Evolutionary conservation across 2,329 filamentous ascomycete genomes (phyloP), one percentile per base, ranked within the genome.

Genomic region (Bipolaris victoriae): DNA sequence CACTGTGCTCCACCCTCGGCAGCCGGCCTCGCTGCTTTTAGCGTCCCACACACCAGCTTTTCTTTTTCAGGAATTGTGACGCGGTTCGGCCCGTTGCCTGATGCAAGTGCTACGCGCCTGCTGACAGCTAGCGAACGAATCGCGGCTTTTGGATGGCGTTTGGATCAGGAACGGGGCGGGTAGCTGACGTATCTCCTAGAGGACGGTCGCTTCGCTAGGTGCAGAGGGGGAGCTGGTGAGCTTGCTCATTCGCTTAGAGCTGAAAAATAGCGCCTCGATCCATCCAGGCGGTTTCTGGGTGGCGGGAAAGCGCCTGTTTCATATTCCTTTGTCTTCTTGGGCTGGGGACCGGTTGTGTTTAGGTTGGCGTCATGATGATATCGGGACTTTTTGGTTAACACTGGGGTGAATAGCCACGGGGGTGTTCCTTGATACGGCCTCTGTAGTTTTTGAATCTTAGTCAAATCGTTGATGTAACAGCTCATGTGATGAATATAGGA

Each of bases 31-130:
- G 69, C 70, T 71, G 70, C 68, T 71, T 69, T 73, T 67, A 66
- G 61, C 66, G 58, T 44, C 50, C 53, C 51, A 63, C 63, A 60
- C 64, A 55, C 63, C 59, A 59, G 41, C 47, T 69, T 71, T 71
- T 63, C 60, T 68, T 71, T 69, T 70, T 69, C 54, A 55, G 41
- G 48, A 20, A 58, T 60, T 62, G 62, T 70, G 64, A 67, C 61
- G 63, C 73, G 71, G 71, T 66, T 61, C 72, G 72, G 71, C 64
- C 73, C 72, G 73, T 51, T 36, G 57, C 57, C 64, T 72, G 69
- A 72, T 69, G 63, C 61, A 52, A 57, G 52, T 60, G 57, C 51
- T 60, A 36, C 58, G 67, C 69, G 69, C 66, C 66, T 67, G 67
- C 58, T 37, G 29, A 53, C 55, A 49, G 55, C 59, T 66, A 65